Percentiles rank a stretch among this genome's conserved stretches.
Conservation (phyloP, 2,329 filamentous ascomycete species). For the Ustulina deusta region DNA sequence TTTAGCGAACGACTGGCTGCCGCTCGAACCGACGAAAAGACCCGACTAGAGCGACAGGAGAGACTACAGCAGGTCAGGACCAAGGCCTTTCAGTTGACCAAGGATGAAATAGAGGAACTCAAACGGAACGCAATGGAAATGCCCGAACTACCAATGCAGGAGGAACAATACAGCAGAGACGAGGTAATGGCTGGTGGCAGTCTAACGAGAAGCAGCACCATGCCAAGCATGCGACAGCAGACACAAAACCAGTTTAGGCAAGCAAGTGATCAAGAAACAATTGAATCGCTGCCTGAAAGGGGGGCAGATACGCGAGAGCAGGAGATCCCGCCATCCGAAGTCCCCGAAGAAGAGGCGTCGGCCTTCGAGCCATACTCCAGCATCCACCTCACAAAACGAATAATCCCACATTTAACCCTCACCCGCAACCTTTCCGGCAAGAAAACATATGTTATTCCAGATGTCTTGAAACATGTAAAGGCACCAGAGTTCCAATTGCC, state of each 20-base stretch:
- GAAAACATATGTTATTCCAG: constrained; percentile 80
- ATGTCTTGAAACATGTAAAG: constrained; percentile 84
- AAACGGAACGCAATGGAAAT: constrained; percentile 69
- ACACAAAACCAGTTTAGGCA: constrained; percentile 37
- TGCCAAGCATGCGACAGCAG: constrained; percentile 49
- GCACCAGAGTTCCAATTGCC: constrained; percentile 85
- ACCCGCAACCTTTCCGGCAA: constrained; percentile 83
- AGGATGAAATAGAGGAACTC: constrained; percentile 69
- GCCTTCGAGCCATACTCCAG: constrained; percentile 89
- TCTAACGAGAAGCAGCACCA: constrained; percentile 60
- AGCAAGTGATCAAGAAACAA: constrained; percentile 34
- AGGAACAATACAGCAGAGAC: constrained; percentile 71
- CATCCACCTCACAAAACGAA: constrained; percentile 83
- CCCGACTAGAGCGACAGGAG: constrained; percentile 63
- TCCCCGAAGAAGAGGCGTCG: constrained; percentile 63
- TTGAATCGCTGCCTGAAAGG: constrained; percentile 43
- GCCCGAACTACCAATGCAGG: constrained; percentile 60
- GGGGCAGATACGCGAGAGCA: constrained; percentile 40
- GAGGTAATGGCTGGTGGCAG: constrained; percentile 65
- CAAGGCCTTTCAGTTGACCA: constrained; percentile 67
- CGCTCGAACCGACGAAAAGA: constrained; percentile 68
- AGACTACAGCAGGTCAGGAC: constrained; percentile 66
- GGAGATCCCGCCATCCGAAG: constrained; percentile 51
- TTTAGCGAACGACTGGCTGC: constrained; percentile 91
- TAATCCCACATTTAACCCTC: constrained; percentile 83